Base-by-base conservation (phyloP, 208 protist species). In the Histomonas meleagridis region DNA sequence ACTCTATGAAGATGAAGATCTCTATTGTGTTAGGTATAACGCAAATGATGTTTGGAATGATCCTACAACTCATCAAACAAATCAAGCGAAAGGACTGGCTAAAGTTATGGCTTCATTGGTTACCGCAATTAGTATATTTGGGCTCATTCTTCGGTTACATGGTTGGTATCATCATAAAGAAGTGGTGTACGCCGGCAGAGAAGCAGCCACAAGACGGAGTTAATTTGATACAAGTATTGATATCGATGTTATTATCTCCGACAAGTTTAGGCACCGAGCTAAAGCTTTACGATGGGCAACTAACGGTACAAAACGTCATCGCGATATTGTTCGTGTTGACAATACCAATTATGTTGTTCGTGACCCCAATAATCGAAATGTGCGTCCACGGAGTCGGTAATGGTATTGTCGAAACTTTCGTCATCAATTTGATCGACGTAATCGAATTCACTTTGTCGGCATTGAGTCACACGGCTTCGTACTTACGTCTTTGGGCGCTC, bases 381-480 rank as follows among this genome's bases (percentile, higher is more conserved):
- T n/a, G n/a, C n/a, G n/a, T n/a, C n/a, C n/a, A n/a, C n/a, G n/a
- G n/a, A n/a, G n/a, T n/a, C n/a, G n/a, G n/a, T n/a, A n/a, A n/a
- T n/a, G 96, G 97, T 70, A 96, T 99, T 81, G 94, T 95, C 91
- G 98, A 99, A 92, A 93, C 98, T 4, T 93, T 98, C 49, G 96
- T 99, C 92, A 95, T 99, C 92, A 96, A 99, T 94, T 93, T 62
- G 14, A 99, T 99, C 93, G 98, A 99, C 95, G 99, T 98, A 48
- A 99, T 99, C 92, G 98, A 99, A 94, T 99, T 98, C 93, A 95
- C 98, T 49, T 96, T 99, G 0, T 97, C 97, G 40, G 96, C 95
- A 92, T 97, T 99, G 62, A 99, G 98, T 16, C 99, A 99, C 95
- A 99, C 98, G 35, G 98, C 98, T 4, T 99, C 98, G 21, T 99